phyloP scores from a whole-genome alignment of 441 rosid genomes.

The Croton laevigatus region DNA sequence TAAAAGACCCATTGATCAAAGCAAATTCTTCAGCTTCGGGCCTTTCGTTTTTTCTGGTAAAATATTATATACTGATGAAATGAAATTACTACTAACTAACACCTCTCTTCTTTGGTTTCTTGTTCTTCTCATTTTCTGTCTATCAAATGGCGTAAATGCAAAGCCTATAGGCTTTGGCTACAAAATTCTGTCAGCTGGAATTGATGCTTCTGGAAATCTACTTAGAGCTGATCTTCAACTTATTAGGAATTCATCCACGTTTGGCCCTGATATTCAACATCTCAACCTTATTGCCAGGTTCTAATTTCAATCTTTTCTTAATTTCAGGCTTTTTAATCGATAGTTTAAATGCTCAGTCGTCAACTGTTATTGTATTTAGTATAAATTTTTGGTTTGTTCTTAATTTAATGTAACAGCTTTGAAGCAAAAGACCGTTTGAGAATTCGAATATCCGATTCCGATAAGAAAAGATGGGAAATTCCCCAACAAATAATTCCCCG shows the following conservation, averaged over 20 bases:
- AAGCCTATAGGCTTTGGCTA: slow-evolving; percentile 57
- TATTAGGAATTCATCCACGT: slow-evolving; percentile 43
- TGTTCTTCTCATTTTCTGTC: background rate
- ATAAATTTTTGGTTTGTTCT: background rate
- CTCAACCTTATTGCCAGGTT: slow-evolving; percentile 59
- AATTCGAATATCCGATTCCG: slow-evolving; percentile 39
- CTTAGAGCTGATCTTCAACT: slow-evolving; percentile 52
- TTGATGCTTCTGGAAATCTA: slow-evolving; percentile 7
- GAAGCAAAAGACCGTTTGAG: slow-evolving; percentile 34
- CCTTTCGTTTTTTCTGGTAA: too few species aligned
- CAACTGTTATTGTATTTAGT: too few species aligned
- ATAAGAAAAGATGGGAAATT: slow-evolving; percentile 41
- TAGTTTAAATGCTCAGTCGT: too few species aligned
- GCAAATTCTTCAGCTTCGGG: too few species aligned
- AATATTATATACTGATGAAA: too few species aligned
- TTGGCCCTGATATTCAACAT: slow-evolving; percentile 47
- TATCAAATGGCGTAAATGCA: background rate
- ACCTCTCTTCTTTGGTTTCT: background rate
- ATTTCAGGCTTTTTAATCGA: background rate
- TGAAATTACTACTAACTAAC: too few species aligned
- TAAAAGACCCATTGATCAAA: too few species aligned
- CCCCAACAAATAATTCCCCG: slow-evolving; percentile 43
- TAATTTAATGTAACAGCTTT: slow-evolving; percentile 19
- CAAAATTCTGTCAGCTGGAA: slow-evolving; percentile 31
- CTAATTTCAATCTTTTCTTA: background rate